A percentile compares a stretch with the other conserved stretches of the same genome.
Evolutionary conservation across 2,329 filamentous ascomycete species (phyloP).

Genomic region (Pyrenochaeta sp.): DNA sequence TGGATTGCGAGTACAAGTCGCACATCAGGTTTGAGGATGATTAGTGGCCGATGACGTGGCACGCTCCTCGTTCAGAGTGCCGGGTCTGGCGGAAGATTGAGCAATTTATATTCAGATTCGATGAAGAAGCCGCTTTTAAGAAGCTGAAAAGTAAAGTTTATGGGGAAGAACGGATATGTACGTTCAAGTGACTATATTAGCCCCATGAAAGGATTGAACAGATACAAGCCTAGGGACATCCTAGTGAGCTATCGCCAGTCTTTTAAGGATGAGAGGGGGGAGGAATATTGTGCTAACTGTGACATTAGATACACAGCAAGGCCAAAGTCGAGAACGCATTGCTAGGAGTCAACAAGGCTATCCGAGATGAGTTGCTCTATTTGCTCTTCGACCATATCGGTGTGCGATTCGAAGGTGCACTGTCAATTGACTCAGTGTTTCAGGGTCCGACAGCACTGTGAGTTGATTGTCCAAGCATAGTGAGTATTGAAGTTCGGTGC

Average conservation of each 20-base stretch:
- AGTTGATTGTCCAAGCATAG: too few relatives aligned
- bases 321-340: neutral
- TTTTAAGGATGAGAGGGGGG: too few relatives aligned
- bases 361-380: neutral
- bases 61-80: neutral
- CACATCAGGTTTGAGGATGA: neutral
- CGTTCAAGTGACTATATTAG: neutral
- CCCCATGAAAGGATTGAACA: too few relatives aligned
- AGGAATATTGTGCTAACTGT: neutral
- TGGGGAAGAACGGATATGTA: neutral
- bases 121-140: neutral
- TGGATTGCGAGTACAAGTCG: neutral
- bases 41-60: neutral
- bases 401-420: neutral
- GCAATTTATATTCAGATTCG: neutral
- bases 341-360: neutral
- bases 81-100: neutral
- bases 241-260: too few relatives aligned
- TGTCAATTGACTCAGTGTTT: neutral
- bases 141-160: neutral
- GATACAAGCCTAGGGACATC: too few relatives aligned
- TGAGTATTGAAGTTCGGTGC: neutral
- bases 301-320: neutral
- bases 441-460: neutral
- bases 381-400: neutral